Evolutionary conservation across 164 flowering plant species (phyloP).

Genomic region (Macadamia tetraphylla): DNA sequence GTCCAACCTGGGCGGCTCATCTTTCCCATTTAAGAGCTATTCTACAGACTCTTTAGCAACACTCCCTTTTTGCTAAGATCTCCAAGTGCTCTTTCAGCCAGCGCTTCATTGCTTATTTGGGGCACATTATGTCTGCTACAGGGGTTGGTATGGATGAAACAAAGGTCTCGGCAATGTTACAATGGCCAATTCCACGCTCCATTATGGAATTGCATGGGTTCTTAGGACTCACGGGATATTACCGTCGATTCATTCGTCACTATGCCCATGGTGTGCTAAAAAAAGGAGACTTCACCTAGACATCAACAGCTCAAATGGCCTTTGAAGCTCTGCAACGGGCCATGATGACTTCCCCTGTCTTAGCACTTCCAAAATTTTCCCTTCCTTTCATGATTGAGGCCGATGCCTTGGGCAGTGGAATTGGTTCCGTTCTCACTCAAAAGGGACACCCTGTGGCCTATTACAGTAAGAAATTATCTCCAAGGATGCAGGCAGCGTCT

Average conservation of each 20-base stretch:
- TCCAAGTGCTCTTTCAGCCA: neutral
- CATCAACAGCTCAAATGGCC: neutral
- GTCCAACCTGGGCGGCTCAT: neutral
- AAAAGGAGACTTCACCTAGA: neutral
- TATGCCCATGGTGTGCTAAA: neutral
- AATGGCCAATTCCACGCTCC: too few relatives aligned
- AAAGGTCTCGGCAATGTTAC: neutral
- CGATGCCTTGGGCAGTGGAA: neutral
- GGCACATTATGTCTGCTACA: neutral
- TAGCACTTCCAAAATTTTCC: neutral
- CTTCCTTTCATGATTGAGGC: neutral
- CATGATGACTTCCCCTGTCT: neutral
- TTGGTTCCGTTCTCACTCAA: neutral
- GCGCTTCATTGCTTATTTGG: neutral
- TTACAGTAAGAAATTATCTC: neutral
- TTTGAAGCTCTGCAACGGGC: neutral
- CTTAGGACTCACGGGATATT: neutral
- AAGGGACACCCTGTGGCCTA: neutral
- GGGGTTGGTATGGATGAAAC: neutral
- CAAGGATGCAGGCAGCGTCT: neutral
- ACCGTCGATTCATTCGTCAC: neutral
- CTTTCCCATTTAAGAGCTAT: neutral
- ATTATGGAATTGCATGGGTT: neutral
- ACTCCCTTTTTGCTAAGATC: neutral
- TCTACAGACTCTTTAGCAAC: neutral